Base-by-base conservation (phyloP, 2,329 filamentous ascomycete species). In the Hypomyces rosellus region DNA sequence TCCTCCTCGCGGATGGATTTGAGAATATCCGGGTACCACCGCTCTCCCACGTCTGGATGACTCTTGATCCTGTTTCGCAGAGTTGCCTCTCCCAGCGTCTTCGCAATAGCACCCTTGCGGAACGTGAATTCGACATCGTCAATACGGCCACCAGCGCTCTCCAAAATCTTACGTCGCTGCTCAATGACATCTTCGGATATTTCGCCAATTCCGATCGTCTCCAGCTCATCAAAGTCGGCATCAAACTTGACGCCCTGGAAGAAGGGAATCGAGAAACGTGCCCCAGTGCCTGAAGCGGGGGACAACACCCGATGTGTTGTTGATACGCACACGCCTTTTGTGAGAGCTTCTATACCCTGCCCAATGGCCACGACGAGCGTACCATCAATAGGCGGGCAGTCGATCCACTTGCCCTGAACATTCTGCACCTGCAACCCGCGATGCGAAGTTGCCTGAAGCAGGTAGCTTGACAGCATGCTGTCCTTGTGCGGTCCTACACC, bases 71-170 rank as follows among this genome's bases (percentile, higher is more conserved):
- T 73, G 68, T 95, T 95, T 70, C 88, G 78, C 64, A 95, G 70
- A 52, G 88, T 95, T 11, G 89, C 89, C 73, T 95, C 88, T 4
- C 89, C 89, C 8, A 95, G 69, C 57, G 79, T 84, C 63, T 78
- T 82, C 14, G 82, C 79, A 63, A 75, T 80, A 50, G 81, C 75
- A 14, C 87, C 87, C 54, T 77, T 82, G 20, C 84, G 78, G 62
- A 95, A 95, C 2, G 89, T 93, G 65, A 93, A 95, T 71, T 95
- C 89, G 42, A 92, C 88, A 61, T 91, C 88, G 59, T 89, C 86
- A 40, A 82, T 65, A 37, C 80, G 67, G 1, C 79, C 82, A 33
- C 76, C 75, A 42, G 80, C 80, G 43, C 67, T 68, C 60, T 73
- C 75, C 2, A 86, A 62, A 16, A 88, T 74, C 55, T 73, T 69